Evolutionary conservation across 2,329 filamentous ascomycete genomes (phyloP).

Genomic region (Grosmannia clavigera): DNA sequence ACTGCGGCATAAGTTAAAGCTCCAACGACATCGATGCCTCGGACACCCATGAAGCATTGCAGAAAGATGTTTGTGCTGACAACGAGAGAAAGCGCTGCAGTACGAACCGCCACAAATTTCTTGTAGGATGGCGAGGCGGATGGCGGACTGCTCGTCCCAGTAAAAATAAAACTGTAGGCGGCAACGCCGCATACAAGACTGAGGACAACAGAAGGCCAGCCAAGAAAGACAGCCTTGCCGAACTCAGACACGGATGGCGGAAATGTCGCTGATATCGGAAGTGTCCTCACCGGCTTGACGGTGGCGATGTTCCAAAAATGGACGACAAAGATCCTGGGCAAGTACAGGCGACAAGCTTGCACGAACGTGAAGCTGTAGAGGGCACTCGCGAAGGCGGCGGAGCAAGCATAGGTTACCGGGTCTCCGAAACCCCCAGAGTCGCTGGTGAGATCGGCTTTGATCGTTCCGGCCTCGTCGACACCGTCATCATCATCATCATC

Average conservation of each 20-base stretch:
- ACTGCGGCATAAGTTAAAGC: constrained; percentile 60
- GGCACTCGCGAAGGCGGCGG: constrained; percentile 53
- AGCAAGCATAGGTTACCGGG: constrained; percentile 32
- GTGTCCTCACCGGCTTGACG: constrained; percentile 41
- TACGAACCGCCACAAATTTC: constrained; percentile 50
- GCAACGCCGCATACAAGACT: constrained; percentile 52
- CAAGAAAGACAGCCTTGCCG: constrained; percentile 23
- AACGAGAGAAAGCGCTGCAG: constrained; percentile 43
- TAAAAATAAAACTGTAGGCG: constrained; percentile 64
- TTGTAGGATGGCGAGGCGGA: background rate
- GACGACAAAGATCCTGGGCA: constrained; percentile 59
- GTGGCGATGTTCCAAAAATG: constrained; percentile 64
- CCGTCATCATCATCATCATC: background rate
- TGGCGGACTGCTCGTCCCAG: constrained; percentile 34
- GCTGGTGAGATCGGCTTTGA: background rate
- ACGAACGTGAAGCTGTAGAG: constrained; percentile 68
- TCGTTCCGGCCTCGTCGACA: background rate
- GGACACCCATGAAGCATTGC: constrained; percentile 52
- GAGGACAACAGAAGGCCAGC: constrained; percentile 38
- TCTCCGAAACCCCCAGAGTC: background rate
- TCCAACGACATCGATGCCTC: constrained; percentile 57
- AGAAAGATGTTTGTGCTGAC: constrained; percentile 49
- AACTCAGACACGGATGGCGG: constrained; percentile 30
- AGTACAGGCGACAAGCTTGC: constrained; percentile 53
- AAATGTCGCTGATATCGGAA: constrained; percentile 14